These are phyloP conservation scores for Mycosarcoma maydis DNA, from an alignment of 1,284 basidiomycete species.

Conservation along the genomic window DNA sequence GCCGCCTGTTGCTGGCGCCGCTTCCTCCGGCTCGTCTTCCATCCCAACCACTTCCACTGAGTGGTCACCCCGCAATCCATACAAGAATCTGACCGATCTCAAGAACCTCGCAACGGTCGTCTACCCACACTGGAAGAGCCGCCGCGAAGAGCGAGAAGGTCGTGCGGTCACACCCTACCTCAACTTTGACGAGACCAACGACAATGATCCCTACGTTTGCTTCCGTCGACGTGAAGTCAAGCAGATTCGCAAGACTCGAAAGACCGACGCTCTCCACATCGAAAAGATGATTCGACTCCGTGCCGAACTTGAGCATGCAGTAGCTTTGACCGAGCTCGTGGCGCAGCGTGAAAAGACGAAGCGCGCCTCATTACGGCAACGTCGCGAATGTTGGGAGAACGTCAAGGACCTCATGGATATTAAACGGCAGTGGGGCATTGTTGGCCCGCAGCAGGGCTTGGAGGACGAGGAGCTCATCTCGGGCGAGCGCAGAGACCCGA, in stretches of 20 bases:
- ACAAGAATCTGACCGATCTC: conserved; percentile 58
- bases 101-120: conserved; percentile 53
- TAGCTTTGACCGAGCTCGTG: conserved; percentile 49
- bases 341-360: conserved; percentile 64
- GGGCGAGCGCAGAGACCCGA: conserved; percentile 51
- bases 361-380: conserved; percentile 48
- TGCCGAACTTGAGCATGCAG: conserved; percentile 60
- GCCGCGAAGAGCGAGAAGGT: conserved; percentile 61
- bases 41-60: conserved; percentile 4
- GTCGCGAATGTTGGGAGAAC: conserved; percentile 56
- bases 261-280: conserved; percentile 64
- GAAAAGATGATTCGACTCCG: conserved; percentile 64
- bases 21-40: conserved; percentile 1
- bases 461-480: conserved; percentile 64
- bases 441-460: conserved; percentile 49
- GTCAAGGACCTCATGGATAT: conserved; percentile 56
- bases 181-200: conserved; percentile 84
- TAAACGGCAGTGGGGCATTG: conserved; percentile 61
- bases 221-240: conserved; percentile 96
- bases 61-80: conserved; percentile 61
- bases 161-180: conserved; percentile 55
- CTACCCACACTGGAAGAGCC: conserved; percentile 64
- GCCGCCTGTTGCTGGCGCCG: conserved; percentile 11
- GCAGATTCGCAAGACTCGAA: conserved; percentile 88
- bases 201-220: conserved; percentile 96